phyloP scores from a whole-genome alignment of 768 basidiomycete species.

The Myochromella boudieri region DNA sequence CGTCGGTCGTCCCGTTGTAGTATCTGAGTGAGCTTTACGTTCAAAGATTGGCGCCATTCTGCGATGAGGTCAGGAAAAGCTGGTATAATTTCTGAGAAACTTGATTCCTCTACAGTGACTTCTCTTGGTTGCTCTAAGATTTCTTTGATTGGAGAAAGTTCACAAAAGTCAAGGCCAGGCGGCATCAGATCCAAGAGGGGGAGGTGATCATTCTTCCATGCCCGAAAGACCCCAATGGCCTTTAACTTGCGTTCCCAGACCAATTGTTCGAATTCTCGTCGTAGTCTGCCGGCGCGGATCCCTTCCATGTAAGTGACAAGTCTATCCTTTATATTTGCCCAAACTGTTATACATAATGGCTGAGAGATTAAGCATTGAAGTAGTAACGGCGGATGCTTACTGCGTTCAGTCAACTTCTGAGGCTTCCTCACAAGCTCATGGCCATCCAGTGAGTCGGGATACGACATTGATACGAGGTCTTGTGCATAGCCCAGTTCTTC shows the following conservation, averaged over 20 bases:
- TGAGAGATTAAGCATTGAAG: too few relatives aligned
- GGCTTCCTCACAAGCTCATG: slow-evolving; percentile 50
- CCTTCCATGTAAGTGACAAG: slow-evolving; percentile 47
- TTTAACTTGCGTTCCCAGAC: slow-evolving; percentile 38
- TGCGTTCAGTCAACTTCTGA: slow-evolving; percentile 46
- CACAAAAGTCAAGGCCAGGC: slow-evolving; percentile 45
- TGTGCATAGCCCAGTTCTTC: slow-evolving; percentile 47
- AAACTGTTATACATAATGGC: too few relatives aligned
- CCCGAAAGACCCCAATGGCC: slow-evolving; percentile 40
- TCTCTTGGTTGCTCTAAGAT: slow-evolving; percentile 41
- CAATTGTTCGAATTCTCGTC: slow-evolving; percentile 39
- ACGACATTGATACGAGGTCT: slow-evolving; percentile 41
- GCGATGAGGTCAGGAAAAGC: slow-evolving; percentile 37
- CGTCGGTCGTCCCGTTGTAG: slow-evolving; percentile 15
- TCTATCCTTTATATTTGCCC: slow-evolving; percentile 46
- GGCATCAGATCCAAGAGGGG: slow-evolving; percentile 46
- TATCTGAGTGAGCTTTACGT: slow-evolving; percentile 21
- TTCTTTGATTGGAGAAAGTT: slow-evolving; percentile 36
- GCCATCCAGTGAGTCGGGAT: slow-evolving; percentile 36
- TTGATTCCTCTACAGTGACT: slow-evolving; percentile 34
- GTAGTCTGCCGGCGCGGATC: slow-evolving; percentile 43
- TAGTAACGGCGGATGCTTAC: slow-evolving; percentile 28
- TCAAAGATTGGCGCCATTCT: slow-evolving; percentile 38
- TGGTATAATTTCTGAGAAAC: slow-evolving; percentile 36
- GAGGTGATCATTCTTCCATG: slow-evolving; percentile 40